Evolutionary conservation across 305 asterid genomes (phyloP).

Genomic region (Fraxinus ornus): DNA sequence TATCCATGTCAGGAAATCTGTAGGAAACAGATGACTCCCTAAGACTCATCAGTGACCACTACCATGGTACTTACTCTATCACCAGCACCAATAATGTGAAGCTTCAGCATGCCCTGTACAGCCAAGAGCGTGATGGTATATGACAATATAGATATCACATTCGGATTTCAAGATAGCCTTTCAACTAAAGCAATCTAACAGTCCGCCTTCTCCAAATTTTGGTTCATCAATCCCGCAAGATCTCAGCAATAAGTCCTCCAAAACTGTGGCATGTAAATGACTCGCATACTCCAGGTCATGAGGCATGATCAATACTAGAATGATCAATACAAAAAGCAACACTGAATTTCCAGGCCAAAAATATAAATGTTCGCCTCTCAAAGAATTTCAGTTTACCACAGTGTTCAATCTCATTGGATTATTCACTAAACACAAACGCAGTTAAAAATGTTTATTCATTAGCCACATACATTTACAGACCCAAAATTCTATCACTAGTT

Average conservation of each 20-base stretch:
- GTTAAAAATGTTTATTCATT: background rate
- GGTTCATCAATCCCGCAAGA: background rate
- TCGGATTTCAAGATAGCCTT: background rate
- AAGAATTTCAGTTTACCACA: slow-evolving; percentile 9
- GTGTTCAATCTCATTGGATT: background rate
- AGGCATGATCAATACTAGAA: background rate
- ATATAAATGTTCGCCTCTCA: background rate
- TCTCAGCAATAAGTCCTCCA: slow-evolving; percentile 9
- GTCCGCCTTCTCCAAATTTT: slow-evolving; percentile 11
- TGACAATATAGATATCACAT: background rate
- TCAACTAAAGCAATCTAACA: slow-evolving; percentile 1
- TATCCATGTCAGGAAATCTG: background rate
- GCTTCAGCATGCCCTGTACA: background rate
- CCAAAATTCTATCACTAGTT: background rate
- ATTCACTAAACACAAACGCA: slow-evolving; percentile 2
- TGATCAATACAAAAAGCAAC: slow-evolving; percentile 1
- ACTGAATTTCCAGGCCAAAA: slow-evolving; percentile 5
- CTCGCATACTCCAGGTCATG: background rate
- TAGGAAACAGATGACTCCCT: background rate
- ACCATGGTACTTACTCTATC: background rate
- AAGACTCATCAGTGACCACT: background rate
- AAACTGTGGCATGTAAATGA: background rate
- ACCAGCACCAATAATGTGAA: slow-evolving; percentile 3
- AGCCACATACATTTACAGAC: slow-evolving; percentile 16
- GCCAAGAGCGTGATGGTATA: background rate